Percentiles rank a stretch among this genome's conserved stretches.
These are phyloP conservation scores for Neonectria magnoliae DNA, from an alignment of 2,329 filamentous ascomycete genomes.

Conservation along the genomic window DNA sequence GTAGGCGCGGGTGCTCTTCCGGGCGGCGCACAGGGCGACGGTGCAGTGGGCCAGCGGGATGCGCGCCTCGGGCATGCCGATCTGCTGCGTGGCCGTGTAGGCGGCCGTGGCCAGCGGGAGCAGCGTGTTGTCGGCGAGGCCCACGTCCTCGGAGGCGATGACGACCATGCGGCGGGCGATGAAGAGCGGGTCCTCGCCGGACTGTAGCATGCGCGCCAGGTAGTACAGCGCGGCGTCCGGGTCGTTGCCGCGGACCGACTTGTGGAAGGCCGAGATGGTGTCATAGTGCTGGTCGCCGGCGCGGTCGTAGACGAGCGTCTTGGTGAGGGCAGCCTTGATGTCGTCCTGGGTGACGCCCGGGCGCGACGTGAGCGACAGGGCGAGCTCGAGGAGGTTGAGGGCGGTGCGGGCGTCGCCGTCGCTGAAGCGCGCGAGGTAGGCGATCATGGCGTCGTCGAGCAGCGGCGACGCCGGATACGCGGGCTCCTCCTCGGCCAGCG, in stretches of 20 bases:
- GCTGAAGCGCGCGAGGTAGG: slow-evolving; percentile 84
- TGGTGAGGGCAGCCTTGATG: slow-evolving; percentile 85
- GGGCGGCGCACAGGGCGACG: slow-evolving; percentile 81
- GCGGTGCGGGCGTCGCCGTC: slow-evolving; percentile 95
- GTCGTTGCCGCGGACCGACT: slow-evolving; percentile 88
- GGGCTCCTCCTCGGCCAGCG: slow-evolving; percentile 69
- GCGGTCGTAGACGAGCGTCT: slow-evolving; percentile 93
- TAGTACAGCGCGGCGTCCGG: slow-evolving; percentile 93
- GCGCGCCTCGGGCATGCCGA: slow-evolving; percentile 93
- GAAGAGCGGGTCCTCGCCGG: slow-evolving; percentile 92
- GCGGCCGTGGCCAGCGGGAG: slow-evolving; percentile 85
- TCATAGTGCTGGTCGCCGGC: slow-evolving; percentile 98
- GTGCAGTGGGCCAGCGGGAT: slow-evolving; percentile 91
- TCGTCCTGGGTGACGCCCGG: slow-evolving; percentile 75
- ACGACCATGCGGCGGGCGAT: slow-evolving; percentile 93
- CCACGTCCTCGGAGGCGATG: slow-evolving; percentile 93
- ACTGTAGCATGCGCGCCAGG: slow-evolving; percentile 93
- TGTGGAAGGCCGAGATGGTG: slow-evolving; percentile 96
- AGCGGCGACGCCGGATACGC: slow-evolving; percentile 60
- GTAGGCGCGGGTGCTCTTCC: slow-evolving; percentile 90
- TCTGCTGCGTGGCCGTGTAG: slow-evolving; percentile 88
- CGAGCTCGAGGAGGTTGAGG: slow-evolving; percentile 90
- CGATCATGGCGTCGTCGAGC: slow-evolving; percentile 79
- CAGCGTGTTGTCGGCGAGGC: slow-evolving; percentile 86
- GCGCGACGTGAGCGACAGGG: slow-evolving; percentile 73